Conservation (phyloP, 164 flowering plant species). For the Hamamelis virginiana region DNA sequence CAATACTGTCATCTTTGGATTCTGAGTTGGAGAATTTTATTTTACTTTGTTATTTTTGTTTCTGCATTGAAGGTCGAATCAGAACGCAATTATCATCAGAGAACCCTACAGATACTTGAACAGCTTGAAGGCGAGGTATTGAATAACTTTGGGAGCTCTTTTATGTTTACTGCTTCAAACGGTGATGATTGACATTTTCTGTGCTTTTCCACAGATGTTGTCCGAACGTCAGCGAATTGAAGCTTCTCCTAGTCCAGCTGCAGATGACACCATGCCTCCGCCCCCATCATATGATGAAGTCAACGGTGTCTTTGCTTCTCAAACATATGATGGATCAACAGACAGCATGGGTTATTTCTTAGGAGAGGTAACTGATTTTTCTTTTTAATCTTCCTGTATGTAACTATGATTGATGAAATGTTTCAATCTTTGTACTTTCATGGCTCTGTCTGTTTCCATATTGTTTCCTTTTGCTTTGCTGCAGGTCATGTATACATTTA, state of each 20-base stretch:
- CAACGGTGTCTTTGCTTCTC: slow-evolving; percentile 58
- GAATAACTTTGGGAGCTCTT: background rate
- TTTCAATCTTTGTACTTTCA: background rate
- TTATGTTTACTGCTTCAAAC: background rate
- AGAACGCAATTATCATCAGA: slow-evolving; percentile 77
- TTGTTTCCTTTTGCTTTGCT: background rate
- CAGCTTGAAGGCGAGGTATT: slow-evolving; percentile 87
- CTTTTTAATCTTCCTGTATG: background rate
- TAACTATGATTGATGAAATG: background rate
- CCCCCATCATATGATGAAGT: slow-evolving; percentile 82
- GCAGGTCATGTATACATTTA: slow-evolving; percentile 77
- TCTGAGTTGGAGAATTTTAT: background rate
- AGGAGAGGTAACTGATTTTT: slow-evolving; percentile 61
- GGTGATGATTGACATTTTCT: background rate
- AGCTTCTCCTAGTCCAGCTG: slow-evolving; percentile 58
- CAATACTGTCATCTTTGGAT: background rate
- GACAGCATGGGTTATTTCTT: slow-evolving; percentile 73
- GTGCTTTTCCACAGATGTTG: slow-evolving; percentile 50
- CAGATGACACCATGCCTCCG: slow-evolving; percentile 55
- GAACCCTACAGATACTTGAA: slow-evolving; percentile 81
- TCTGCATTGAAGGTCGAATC: slow-evolving; percentile 72
- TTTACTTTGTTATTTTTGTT: slow-evolving; percentile 7
- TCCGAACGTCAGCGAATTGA: slow-evolving; percentile 83
- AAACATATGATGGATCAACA: slow-evolving; percentile 46
- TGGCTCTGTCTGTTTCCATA: background rate